A percentile compares a stretch with the other conserved stretches of the same genome.
Conservation (phyloP, 441 rosid species). For the Populus hybrid region DNA sequence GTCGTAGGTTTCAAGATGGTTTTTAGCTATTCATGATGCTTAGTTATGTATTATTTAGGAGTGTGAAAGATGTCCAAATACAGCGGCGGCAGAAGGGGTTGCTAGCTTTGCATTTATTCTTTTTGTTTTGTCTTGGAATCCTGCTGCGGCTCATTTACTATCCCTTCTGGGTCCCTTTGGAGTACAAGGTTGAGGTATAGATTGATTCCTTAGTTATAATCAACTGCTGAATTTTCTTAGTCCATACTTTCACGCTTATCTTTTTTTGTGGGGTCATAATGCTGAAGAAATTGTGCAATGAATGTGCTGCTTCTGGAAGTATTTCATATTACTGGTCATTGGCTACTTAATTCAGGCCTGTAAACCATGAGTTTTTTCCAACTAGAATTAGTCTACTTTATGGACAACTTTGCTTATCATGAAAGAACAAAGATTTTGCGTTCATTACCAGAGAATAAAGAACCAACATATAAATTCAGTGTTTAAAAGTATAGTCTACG, state of each 20-base stretch:
- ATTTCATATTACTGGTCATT: background rate
- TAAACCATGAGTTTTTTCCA: background rate
- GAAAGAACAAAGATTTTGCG: background rate
- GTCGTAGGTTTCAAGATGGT: no score
- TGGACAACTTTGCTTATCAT: background rate
- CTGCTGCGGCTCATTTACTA: constrained; percentile 81
- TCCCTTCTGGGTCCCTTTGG: constrained; percentile 96
- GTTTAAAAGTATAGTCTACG: background rate
- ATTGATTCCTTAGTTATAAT: constrained; percentile 16
- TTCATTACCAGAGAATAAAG: constrained; percentile 8
- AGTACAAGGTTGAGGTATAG: constrained; percentile 82
- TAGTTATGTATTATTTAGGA: constrained; percentile 87
- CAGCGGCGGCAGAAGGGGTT: constrained; percentile 65
- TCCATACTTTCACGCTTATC: background rate
- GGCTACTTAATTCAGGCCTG: background rate
- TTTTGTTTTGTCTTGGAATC: constrained; percentile 84
- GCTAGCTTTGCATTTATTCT: constrained; percentile 76
- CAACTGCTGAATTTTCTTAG: background rate
- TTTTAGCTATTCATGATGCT: constrained; percentile 94
- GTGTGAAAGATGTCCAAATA: constrained; percentile 95
- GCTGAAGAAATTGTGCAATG: background rate
- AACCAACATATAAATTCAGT: background rate
- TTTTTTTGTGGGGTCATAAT: background rate
- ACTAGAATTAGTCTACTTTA: background rate
- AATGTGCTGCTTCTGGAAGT: constrained; percentile 3